phyloP scores from a whole-genome alignment of 1,139 yeast genomes.

The Petasospora fabianii region DNA sequence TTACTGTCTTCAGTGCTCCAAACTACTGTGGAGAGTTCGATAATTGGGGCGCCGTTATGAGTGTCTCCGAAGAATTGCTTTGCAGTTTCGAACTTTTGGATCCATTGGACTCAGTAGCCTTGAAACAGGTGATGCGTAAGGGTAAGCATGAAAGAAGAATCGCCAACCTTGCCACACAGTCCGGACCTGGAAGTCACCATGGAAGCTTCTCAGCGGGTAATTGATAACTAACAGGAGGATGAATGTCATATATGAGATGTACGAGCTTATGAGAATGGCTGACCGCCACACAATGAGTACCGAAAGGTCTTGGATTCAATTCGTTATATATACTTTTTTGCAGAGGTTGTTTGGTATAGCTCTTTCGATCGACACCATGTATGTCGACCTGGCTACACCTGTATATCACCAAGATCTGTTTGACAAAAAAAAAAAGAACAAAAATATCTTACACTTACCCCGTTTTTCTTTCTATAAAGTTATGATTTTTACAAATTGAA shows the following conservation, averaged over 20 bases:
- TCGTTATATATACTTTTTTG: conserved; percentile 8
- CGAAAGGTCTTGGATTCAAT: conserved; percentile 2
- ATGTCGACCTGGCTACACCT: too few species aligned
- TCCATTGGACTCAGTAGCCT: conserved; percentile 89
- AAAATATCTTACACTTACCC: too few species aligned
- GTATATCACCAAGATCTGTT: too few species aligned
- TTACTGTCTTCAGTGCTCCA: conserved; percentile 94
- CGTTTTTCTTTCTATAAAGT: too few species aligned
- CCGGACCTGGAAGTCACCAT: conserved; percentile 27
- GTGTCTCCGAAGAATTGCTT: conserved; percentile 85
- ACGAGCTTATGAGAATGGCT: background rate
- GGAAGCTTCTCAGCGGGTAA: conserved; percentile 20
- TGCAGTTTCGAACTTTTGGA: conserved; percentile 91
- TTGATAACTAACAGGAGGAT: background rate
- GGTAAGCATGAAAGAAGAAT: conserved; percentile 75
- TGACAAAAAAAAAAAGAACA: too few species aligned
- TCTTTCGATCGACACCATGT: too few species aligned
- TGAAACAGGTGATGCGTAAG: conserved; percentile 88
- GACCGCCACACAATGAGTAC: background rate
- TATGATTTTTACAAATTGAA: too few species aligned
- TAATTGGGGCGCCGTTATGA: conserved; percentile 99
- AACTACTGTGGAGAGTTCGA: conserved; percentile 98
- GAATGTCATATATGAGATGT: background rate
- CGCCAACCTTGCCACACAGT: conserved; percentile 38
- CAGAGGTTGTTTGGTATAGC: too few species aligned